A percentile compares a stretch with the other conserved stretches of the same genome.
Evolutionary conservation across 495 filamentous ascomycete species (phyloP).

Genomic region (Neurospora sp.): DNA sequence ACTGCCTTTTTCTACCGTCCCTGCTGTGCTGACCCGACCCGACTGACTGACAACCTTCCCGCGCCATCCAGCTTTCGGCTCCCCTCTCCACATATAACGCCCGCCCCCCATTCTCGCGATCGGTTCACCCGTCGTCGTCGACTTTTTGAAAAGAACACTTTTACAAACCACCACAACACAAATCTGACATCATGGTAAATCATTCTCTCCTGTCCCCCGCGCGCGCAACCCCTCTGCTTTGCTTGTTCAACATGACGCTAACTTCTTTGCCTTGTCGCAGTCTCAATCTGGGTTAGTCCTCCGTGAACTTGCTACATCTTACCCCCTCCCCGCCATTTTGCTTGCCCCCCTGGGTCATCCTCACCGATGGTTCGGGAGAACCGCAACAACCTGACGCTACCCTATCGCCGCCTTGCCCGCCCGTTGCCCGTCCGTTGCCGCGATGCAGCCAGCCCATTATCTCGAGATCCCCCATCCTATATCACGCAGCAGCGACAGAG

Average conservation of each 20-base stretch:
- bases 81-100: not conserved
- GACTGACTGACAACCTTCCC: not conserved
- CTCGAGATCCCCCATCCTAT: not conserved
- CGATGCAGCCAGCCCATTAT: not conserved
- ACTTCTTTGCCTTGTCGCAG: constrained; percentile 23
- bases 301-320: constrained; percentile 7
- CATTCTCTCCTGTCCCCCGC: not conserved
- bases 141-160: not conserved
- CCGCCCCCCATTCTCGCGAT: not conserved
- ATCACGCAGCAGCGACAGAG: not conserved
- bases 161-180: not conserved
- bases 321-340: constrained; percentile 5
- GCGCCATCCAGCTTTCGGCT: not conserved
- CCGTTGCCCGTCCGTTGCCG: constrained; percentile 6
- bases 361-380: not conserved
- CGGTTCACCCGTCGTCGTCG: not conserved
- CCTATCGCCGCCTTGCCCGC: constrained; percentile 6
- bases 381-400: not conserved
- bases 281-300: constrained; percentile 58
- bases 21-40: not conserved
- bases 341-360: not conserved
- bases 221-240: not conserved
- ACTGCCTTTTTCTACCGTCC: not conserved
- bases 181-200: constrained; percentile 10
- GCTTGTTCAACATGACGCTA: not conserved